Evolutionary conservation across 495 filamentous ascomycete genomes (phyloP), one percentile per base, ranked within the genome.

Genomic region (Podospora pseudoanserina): DNA sequence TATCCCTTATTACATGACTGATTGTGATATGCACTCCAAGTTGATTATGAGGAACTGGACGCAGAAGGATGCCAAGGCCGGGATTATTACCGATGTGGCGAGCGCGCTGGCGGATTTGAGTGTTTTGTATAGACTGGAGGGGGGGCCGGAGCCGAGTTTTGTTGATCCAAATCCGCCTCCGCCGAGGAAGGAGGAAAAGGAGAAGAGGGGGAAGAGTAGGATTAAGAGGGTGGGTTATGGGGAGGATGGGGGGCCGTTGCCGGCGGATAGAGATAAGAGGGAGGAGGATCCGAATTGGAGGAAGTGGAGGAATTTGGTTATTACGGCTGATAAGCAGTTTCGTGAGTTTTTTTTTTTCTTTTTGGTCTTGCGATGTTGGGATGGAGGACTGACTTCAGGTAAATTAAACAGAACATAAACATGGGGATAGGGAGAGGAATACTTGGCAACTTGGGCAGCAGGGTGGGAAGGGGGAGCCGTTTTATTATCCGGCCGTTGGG

Each of bases 391-490:
- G 27, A 27, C 28, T 18, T 4, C 3, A 4, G 23, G 27, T 20
- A 16, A 30, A 13, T 34, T 3, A 6, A 28, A 60, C 55, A 70
- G 68, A 64, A 18, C 66, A 67, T 60, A 28, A 78, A 77, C 60
- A 77, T 44, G 63, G 61, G 19, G 71, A 72, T 27, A 74, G 76
- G 11, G 82, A 79, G 16, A 77, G 86, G 5, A 89, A 90, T 73
- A 85, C 80, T 6, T 90, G 88, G 88, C 88, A 89, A 70, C 68
- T 70, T 3, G 75, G 77, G 44, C 87, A 89, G 72, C 81, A 72
- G 13, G 88, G 88, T 23, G 88, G 87, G 0, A 69, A 83, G 61
- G 88, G 87, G 5, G 88, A 90, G 71, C 85, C 85, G 5, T 90
- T 82, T 60, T 87, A 88, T 71, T 79, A 87, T 64, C 80, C 86